Percentiles rank a stretch among this genome's conserved stretches.
phyloP scores from a whole-genome alignment of 805 yeast species.

The Lipomyces japonicus region DNA sequence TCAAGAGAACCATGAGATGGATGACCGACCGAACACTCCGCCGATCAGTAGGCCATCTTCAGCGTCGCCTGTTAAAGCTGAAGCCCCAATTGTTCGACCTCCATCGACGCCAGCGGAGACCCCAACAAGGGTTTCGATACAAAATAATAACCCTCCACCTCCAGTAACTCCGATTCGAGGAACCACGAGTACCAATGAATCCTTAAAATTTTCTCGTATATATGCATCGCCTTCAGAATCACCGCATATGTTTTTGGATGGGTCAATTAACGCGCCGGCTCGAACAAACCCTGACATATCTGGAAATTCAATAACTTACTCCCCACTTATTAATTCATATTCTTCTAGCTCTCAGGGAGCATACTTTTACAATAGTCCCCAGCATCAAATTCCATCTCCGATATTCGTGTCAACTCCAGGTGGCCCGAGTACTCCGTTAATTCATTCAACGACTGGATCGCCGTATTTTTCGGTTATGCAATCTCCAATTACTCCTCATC shows the following conservation, averaged over 20 bases:
- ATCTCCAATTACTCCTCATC: conserved; percentile 7
- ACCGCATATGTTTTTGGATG: conserved; percentile 24
- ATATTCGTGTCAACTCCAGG: neutral
- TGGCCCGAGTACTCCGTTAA: neutral
- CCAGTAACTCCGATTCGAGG: conserved; percentile 6
- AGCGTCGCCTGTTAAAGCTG: conserved; percentile 4
- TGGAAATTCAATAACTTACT: too few relatives aligned
- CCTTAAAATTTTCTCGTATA: too few relatives aligned
- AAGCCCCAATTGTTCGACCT: conserved; percentile 1
- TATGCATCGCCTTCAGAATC: conserved; percentile 26
- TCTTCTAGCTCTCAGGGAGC: neutral
- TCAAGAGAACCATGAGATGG: neutral
- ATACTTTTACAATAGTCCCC: conserved; percentile 1
- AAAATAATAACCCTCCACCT: neutral
- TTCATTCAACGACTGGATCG: neutral
- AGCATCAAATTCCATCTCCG: conserved; percentile 4
- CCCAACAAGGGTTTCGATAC: neutral
- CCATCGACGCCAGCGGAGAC: conserved; percentile 18
- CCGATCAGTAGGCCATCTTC: conserved; percentile 15
- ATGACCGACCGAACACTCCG: conserved; percentile 10
- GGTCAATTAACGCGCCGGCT: conserved; percentile 25
- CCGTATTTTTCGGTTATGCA: neutral
- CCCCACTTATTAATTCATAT: neutral
- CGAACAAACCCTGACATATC: too few relatives aligned
- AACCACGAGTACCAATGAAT: too few relatives aligned